Evolutionary conservation across 352 stramenopile species (phyloP).

Genomic region (Phytophthora tubulina): DNA sequence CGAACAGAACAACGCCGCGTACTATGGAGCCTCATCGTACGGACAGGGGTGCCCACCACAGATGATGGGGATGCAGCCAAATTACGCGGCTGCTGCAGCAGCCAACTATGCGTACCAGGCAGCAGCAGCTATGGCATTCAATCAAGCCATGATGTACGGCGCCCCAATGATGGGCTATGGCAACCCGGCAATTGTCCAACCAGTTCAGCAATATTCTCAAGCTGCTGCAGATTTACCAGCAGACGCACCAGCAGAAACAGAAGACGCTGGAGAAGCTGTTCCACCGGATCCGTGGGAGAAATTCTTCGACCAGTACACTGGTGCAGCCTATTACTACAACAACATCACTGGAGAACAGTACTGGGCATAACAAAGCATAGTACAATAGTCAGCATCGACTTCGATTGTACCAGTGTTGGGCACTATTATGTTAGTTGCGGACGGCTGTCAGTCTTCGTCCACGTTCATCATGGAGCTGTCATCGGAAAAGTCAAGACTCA

Average conservation of each 20-base stretch:
- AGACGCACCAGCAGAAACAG: neutral
- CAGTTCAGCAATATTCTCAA: conserved; percentile 31
- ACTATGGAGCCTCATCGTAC: conserved; percentile 39
- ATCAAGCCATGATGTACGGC: conserved; percentile 55
- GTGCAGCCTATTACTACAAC: conserved; percentile 91
- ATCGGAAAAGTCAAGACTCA: conserved; percentile 81
- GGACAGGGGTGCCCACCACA: conserved; percentile 30
- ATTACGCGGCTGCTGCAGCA: conserved; percentile 52
- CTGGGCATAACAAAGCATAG: conserved; percentile 63
- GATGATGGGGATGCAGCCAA: conserved; percentile 56
- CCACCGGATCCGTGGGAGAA: conserved; percentile 84
- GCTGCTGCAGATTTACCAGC: neutral
- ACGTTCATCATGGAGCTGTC: conserved; percentile 85
- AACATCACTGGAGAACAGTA: conserved; percentile 87
- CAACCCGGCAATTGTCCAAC: conserved; percentile 34
- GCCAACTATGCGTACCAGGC: conserved; percentile 70
- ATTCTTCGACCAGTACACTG: conserved; percentile 89
- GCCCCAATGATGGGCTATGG: conserved; percentile 51
- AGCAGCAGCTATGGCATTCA: conserved; percentile 66
- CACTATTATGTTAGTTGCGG: neutral
- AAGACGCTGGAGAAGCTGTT: conserved; percentile 30
- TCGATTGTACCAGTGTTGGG: conserved; percentile 10
- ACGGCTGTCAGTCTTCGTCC: conserved; percentile 49
- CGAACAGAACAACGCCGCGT: conserved; percentile 55
- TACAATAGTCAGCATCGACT: conserved; percentile 18